Evolutionary conservation across 257 asterid species (phyloP).

Genomic region (Nicotiana attenuata): DNA sequence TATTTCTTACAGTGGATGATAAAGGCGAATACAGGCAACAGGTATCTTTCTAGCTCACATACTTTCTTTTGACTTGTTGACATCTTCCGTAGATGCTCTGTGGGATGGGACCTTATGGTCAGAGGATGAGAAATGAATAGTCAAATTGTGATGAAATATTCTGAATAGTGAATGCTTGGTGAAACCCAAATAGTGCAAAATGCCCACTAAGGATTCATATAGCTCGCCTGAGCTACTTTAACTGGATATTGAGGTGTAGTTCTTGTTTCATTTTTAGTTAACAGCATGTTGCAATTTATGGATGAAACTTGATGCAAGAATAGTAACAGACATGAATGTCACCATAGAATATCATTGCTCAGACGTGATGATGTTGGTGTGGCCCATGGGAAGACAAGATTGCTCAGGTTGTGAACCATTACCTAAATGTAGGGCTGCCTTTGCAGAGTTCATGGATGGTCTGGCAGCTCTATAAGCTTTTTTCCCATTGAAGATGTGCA

Average conservation of each 20-base stretch:
- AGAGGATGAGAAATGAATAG: background rate
- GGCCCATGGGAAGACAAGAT: background rate
- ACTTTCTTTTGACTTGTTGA: background rate
- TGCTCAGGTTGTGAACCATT: background rate
- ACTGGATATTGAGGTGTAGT: background rate
- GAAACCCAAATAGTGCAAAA: background rate
- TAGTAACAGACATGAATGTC: background rate
- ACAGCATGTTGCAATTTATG: background rate
- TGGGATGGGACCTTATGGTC: background rate
- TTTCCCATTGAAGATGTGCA: background rate
- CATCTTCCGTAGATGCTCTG: background rate
- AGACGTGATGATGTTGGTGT: background rate
- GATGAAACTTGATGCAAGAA: background rate
- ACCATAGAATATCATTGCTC: background rate
- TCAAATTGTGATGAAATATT: background rate
- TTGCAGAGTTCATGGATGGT: background rate
- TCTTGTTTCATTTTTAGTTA: background rate
- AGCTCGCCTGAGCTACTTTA: background rate
- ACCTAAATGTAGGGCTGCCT: background rate
- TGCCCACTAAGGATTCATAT: background rate
- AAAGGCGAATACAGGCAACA: constrained; percentile 65
- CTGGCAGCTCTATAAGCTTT: background rate
- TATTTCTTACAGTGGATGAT: constrained; percentile 56
- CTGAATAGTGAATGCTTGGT: background rate
- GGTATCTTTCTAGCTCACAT: constrained; percentile 39